Evolutionary conservation across 495 filamentous ascomycete genomes (phyloP), one percentile per base, ranked within the genome.

Genomic region (Lasiosphaeriaceae sp.): DNA sequence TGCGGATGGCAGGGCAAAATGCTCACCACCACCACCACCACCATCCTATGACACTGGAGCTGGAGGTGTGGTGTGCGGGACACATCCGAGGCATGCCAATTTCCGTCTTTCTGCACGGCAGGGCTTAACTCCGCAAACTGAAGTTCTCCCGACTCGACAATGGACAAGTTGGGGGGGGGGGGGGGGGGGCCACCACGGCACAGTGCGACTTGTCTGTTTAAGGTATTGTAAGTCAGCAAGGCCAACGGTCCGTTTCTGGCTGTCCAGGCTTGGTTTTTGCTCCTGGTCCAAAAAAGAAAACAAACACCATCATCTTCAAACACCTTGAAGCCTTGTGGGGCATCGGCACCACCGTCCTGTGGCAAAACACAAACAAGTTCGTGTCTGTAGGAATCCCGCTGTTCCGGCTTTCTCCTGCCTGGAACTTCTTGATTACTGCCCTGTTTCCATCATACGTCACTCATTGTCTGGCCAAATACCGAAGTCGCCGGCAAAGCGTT

Each of bases 91-190:
- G 14, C 39, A 7, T 12, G 22, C n/a, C 20, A 47, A 47, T 47
- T 47, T 47, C 45, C 45, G 22, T 47, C 22, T 47, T 47, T 22
- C 45, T 47, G 45, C 45, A 3, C n/a, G 20, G 45, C 45, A 47
- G 22, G 45, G 19, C 45, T 47, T 47, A 47, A 47, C 19, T 47
- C 45, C 45, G 22, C 45, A 31, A 4, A 31, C 9, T 31, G 26
- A 31, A 31, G 26, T 9, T 31, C 4, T 9, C 26, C 9, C 26
- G 26, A 31, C 26, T 31, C 26, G 26, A 31, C 26, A 3, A 31
- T 31, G 3, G 26, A 31, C 26, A n/a, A n/a, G n/a, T n/a, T n/a
- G n/a, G n/a, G n/a, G n/a, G n/a, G n/a, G n/a, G n/a, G n/a, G n/a
- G n/a, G n/a, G n/a, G n/a, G n/a, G n/a, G n/a, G n/a, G n/a, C n/a